phyloP scores from a whole-genome alignment of 2,329 filamentous ascomycete species.

The Calycina herbarum region DNA sequence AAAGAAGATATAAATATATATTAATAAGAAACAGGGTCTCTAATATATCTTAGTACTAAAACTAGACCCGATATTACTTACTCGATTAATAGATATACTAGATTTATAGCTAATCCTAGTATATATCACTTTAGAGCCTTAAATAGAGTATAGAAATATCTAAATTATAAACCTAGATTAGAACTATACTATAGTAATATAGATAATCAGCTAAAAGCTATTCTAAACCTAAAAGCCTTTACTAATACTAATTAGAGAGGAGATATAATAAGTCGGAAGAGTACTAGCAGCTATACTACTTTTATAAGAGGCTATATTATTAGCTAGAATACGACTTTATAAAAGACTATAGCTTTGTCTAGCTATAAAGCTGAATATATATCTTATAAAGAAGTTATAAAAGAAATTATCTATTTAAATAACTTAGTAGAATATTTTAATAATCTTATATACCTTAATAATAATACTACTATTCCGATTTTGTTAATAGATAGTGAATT shows the following conservation, averaged over 20 bases:
- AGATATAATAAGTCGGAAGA: neutral
- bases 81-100: neutral
- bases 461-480: no score
- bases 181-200: neutral
- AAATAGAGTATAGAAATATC: neutral
- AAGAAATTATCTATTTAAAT: no score
- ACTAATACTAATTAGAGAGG: neutral
- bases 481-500: no score
- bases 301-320: no score
- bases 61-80: neutral
- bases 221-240: neutral
- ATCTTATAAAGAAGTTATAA: no score
- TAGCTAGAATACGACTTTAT: no score
- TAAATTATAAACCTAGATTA: neutral
- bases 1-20: neutral
- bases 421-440: no score
- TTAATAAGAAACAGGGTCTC: neutral
- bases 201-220: neutral
- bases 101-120: no score
- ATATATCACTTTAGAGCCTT: neutral
- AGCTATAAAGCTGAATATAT: no score
- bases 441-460: no score
- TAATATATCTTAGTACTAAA: neutral
- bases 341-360: no score
- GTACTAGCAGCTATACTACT: no score